phyloP scores from a whole-genome alignment of 345 rosid species.

The Moringa oleifera region DNA sequence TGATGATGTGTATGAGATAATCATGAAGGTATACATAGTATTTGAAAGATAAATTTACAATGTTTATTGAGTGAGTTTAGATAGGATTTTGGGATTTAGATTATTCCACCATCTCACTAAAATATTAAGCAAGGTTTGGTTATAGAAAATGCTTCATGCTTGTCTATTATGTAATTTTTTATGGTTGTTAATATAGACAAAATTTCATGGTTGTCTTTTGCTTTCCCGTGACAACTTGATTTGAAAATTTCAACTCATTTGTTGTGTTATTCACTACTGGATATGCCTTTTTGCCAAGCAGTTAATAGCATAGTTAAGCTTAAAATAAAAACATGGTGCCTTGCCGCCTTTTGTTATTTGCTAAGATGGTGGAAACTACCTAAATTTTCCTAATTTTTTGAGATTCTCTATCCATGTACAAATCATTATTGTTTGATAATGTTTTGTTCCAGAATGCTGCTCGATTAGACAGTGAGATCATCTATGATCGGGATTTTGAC shows the following conservation, averaged over 20 bases:
- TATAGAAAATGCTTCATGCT: no score
- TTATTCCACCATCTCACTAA: no score
- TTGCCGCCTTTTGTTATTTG: no score
- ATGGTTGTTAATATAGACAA: not conserved
- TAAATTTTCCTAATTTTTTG: not conserved
- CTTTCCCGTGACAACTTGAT: not conserved
- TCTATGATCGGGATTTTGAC: slow-evolving; percentile 87
- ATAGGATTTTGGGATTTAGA: no score
- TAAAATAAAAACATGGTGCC: no score
- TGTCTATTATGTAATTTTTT: not conserved
- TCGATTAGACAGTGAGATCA: slow-evolving; percentile 81
- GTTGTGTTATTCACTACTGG: not conserved
- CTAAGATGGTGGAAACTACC: no score
- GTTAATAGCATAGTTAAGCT: no score
- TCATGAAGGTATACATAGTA: slow-evolving; percentile 50
- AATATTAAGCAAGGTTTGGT: no score
- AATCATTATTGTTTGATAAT: not conserved
- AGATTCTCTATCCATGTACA: no score
- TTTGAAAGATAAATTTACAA: no score
- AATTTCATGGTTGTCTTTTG: not conserved
- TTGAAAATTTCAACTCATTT: no score
- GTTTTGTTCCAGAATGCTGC: slow-evolving; percentile 55
- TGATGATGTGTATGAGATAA: slow-evolving; percentile 84
- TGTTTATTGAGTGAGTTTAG: no score
- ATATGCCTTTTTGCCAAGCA: not conserved